These are phyloP conservation scores for Epichloe aotearoae DNA, from an alignment of 2,329 filamentous ascomycete genomes.

Conservation along the genomic window DNA sequence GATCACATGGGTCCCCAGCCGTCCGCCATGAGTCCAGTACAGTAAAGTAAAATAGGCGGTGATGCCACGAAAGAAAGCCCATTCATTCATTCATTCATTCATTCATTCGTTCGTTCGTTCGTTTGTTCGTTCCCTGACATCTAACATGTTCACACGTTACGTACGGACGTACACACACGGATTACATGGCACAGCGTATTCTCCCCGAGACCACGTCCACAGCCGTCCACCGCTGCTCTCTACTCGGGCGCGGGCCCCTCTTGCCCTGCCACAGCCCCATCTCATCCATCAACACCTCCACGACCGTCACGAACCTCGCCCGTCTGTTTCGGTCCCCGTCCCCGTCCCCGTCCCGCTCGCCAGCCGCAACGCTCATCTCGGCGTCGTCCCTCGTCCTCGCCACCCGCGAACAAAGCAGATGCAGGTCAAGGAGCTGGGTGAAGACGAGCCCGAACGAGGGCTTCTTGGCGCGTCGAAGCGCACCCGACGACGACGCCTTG, in stretches of 20 bases:
- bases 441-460: constrained; percentile 43
- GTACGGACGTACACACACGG: background rate
- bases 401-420: constrained; percentile 36
- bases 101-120: too few relatives aligned
- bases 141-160: too few relatives aligned
- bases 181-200: constrained; percentile 12
- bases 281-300: constrained; percentile 41
- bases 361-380: background rate
- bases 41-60: too few relatives aligned
- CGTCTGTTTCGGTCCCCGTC: background rate
- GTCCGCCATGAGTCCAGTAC: too few relatives aligned
- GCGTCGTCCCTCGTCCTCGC: constrained; percentile 19
- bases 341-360: too few relatives aligned
- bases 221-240: constrained; percentile 42
- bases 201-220: constrained; percentile 28
- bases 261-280: constrained; percentile 29
- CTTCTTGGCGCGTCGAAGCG: constrained; percentile 22
- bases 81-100: too few relatives aligned
- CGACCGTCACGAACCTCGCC: constrained; percentile 24
- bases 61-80: too few relatives aligned
- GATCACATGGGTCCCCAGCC: too few relatives aligned
- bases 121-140: too few relatives aligned
- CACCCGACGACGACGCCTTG: constrained; percentile 6
- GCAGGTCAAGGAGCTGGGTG: constrained; percentile 38
- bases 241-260: constrained; percentile 15